Percentiles rank a stretch among this genome's conserved stretches.
phyloP scores from a whole-genome alignment of 805 yeast species.

The Brettanomyces naardenensis region DNA sequence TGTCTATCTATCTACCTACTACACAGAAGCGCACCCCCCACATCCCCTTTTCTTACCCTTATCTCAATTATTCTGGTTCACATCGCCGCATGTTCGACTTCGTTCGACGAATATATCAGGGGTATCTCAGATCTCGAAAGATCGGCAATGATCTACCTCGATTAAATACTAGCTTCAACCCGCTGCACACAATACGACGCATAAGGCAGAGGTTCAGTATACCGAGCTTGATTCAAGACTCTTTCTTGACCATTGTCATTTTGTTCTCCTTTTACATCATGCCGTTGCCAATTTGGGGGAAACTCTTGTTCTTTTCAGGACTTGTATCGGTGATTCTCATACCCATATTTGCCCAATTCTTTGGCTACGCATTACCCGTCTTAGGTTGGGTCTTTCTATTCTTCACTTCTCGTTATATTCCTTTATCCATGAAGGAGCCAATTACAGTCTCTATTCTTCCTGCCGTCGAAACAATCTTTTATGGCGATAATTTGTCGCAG shows the following conservation, averaged over 20 bases:
- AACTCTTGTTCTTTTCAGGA: slow-evolving; percentile 9
- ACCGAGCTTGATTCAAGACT: slow-evolving; percentile 10
- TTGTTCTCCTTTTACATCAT: slow-evolving; percentile 18
- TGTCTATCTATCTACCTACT: background rate
- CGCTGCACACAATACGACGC: slow-evolving; percentile 4
- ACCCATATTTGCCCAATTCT: slow-evolving; percentile 82
- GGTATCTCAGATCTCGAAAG: background rate
- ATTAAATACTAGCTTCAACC: slow-evolving; percentile 5
- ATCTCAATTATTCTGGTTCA: background rate
- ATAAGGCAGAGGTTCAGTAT: background rate
- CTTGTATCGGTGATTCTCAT: slow-evolving; percentile 32
- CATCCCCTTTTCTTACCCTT: background rate
- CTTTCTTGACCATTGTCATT: slow-evolving; percentile 13
- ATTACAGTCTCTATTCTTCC: slow-evolving; percentile 87
- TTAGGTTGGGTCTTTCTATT: slow-evolving; percentile 82
- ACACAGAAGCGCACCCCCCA: background rate
- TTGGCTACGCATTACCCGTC: slow-evolving; percentile 75
- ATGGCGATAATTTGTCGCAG: slow-evolving; percentile 86
- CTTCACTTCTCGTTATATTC: slow-evolving; percentile 70
- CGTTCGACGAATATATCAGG: background rate
- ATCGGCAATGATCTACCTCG: slow-evolving; percentile 6
- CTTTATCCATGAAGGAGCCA: slow-evolving; percentile 69
- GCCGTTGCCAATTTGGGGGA: slow-evolving; percentile 13
- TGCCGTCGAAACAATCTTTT: slow-evolving; percentile 85
- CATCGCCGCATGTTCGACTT: slow-evolving; percentile 4